Evolutionary conservation across 1,284 basidiomycete genomes (phyloP), one percentile per base, ranked within the genome.

Genomic region (Kalmanozyma brasiliensis): DNA sequence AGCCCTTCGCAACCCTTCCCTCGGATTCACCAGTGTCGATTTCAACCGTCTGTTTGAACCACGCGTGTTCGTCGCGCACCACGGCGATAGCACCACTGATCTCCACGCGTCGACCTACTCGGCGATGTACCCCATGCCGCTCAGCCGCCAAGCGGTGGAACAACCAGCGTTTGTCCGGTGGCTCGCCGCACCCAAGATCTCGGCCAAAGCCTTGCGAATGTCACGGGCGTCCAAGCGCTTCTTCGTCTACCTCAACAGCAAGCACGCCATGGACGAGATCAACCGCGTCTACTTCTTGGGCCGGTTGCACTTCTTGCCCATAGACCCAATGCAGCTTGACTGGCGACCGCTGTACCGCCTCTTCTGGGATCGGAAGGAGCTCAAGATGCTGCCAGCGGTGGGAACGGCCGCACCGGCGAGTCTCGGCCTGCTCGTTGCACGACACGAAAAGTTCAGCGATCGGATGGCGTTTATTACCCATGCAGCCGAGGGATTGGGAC

Each of bases 291-390:
- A 60, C 46, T 60, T 60, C 11, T 6, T 24, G 1, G 20, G 29
- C 17, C 30, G 23, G 0, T 4, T 60, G 14, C n/a, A 19, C 1
- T 52, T 60, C 26, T n/a, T 53, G 2, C 58, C 49, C 8, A 44
- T 60, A 35, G 26, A 52, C 1, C 4, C 17, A 6, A n/a, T 23
- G 0, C n/a, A 13, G 8, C 19, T 60, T 3, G 16, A 10, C 3
- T 26, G 45, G 17, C 10, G 8, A 0, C 1, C 14, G 16, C 2
- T 48, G n/a, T 20, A 11, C 16, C 43, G 26, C 6, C 0, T 48
- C 2, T 44, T 37, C 10, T 2, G 2, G 29, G 32, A 42, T 20
- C 49, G 57, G 11, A 19, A 8, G 8, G 1, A 8, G 2, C 1
- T 40, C 1, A 4, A 38, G 11, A 2, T 55, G 10, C 20, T 61